A percentile compares a stretch with the other conserved stretches of the same genome.
Conservation (phyloP, 2,329 filamentous ascomycete species). For the Laburnicola sp. region DNA sequence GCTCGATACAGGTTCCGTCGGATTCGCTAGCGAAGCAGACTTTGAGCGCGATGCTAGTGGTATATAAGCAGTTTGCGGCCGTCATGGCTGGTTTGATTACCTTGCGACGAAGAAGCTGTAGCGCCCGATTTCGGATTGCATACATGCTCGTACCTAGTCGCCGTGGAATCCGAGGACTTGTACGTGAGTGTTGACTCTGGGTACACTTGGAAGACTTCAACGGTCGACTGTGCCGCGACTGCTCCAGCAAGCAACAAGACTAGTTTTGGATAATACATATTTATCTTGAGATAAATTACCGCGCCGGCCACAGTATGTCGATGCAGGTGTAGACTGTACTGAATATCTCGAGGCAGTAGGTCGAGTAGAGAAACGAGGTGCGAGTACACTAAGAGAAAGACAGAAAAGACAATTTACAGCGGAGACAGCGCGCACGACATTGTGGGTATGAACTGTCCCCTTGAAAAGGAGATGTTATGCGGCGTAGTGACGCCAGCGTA, state of each 20-base stretch:
- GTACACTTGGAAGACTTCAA: neutral
- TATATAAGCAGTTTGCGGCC: neutral
- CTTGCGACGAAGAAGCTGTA: no score
- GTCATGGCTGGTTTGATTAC: no score
- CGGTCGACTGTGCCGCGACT: neutral
- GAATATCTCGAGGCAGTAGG: no score
- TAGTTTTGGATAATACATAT: neutral
- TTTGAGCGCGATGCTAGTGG: neutral
- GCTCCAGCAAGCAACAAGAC: neutral
- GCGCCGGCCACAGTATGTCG: neutral
- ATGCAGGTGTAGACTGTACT: neutral
- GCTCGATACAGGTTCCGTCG: neutral
- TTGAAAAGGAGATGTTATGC: no score
- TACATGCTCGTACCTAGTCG: neutral
- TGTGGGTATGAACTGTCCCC: neutral
- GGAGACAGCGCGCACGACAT: no score
- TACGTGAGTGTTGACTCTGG: neutral
- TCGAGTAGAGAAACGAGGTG: no score
- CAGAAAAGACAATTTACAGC: no score
- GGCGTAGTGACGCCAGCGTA: no score
- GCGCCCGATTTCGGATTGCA: neutral
- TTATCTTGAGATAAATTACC: no score
- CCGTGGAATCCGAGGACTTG: neutral
- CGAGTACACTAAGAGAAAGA: no score
- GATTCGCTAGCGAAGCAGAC: neutral